phyloP scores from a whole-genome alignment of 2,329 filamentous ascomycete genomes.

The Thielaviopsis euricoi region DNA sequence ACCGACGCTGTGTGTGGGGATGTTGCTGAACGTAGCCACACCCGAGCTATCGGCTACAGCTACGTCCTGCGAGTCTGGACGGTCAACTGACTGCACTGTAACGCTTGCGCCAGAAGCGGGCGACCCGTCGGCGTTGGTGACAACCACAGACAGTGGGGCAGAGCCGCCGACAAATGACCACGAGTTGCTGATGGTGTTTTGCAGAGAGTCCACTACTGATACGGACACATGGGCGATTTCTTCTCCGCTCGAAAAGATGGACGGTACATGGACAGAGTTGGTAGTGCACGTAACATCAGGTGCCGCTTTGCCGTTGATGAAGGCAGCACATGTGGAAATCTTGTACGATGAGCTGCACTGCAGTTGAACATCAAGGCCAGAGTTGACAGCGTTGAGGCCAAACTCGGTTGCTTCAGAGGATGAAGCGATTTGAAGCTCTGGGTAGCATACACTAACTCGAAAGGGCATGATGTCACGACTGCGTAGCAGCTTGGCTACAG shows the following conservation, averaged over 20 bases:
- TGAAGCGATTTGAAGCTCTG: conserved; percentile 1
- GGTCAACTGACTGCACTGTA: not conserved
- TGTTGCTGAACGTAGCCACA: conserved; percentile 1
- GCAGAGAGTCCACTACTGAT: not conserved
- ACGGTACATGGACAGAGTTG: conserved; percentile 1
- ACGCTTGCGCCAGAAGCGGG: conserved; percentile 1
- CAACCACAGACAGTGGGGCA: not conserved
- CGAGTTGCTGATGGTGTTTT: conserved; percentile 5
- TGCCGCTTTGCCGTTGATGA: conserved; percentile 3
- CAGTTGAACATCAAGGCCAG: not conserved
- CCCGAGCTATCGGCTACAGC: not conserved
- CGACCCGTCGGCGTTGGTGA: conserved; percentile 2
- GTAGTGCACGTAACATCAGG: not conserved
- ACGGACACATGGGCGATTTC: conserved; percentile 7
- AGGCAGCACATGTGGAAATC: conserved; percentile 1
- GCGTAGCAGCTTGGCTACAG: not conserved
- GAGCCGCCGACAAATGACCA: conserved; percentile 7
- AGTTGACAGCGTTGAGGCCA: conserved; percentile 1
- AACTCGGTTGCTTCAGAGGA: not conserved
- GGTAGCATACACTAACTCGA: conserved; percentile 1
- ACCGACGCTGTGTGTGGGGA: conserved; percentile 6
- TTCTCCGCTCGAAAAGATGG: not conserved
- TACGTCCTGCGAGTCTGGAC: conserved; percentile 2
- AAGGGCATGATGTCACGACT: not conserved
- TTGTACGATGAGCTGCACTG: not conserved